Percentiles rank a stretch among this genome's conserved stretches.
These are phyloP conservation scores for Cadophora gregata DNA, from an alignment of 2,329 filamentous ascomycete genomes.

Conservation along the genomic window DNA sequence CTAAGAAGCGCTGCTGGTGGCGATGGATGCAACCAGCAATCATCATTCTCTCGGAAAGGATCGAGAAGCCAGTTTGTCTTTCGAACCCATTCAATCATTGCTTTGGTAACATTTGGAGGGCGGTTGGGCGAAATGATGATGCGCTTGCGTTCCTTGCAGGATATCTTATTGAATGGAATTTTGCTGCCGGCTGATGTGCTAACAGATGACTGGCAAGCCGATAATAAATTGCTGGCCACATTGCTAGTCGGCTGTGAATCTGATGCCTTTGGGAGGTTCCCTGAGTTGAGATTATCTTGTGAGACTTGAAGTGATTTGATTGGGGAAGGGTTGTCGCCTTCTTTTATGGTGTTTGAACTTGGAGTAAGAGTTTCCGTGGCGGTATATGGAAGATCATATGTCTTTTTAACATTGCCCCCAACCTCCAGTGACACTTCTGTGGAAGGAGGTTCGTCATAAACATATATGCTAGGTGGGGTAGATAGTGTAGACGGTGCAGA, in stretches of 20 bases:
- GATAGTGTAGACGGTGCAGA: background rate
- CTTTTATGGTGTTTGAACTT: no score
- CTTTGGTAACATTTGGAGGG: conserved; percentile 26
- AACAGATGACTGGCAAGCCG: background rate
- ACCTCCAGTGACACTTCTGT: no score
- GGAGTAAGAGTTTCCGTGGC: no score
- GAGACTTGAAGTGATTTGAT: no score
- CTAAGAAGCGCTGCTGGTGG: conserved; percentile 32
- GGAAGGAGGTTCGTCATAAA: background rate
- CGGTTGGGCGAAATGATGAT: conserved; percentile 28
- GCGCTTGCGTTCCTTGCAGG: conserved; percentile 30
- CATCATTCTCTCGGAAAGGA: conserved; percentile 32
- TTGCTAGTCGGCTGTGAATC: background rate
- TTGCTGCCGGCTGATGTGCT: background rate
- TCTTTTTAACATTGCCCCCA: no score
- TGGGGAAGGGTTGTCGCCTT: no score
- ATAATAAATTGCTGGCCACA: background rate
- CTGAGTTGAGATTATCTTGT: no score
- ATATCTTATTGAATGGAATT: conserved; percentile 22
- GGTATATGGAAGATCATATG: no score
- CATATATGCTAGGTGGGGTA: background rate
- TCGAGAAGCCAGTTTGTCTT: conserved; percentile 31
- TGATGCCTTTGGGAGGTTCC: no score
- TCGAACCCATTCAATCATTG: conserved; percentile 34
- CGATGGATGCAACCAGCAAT: conserved; percentile 39